These are phyloP conservation scores for Beta lomatogona DNA, from an alignment of 179 eudicot genomes.

Conservation along the genomic window DNA sequence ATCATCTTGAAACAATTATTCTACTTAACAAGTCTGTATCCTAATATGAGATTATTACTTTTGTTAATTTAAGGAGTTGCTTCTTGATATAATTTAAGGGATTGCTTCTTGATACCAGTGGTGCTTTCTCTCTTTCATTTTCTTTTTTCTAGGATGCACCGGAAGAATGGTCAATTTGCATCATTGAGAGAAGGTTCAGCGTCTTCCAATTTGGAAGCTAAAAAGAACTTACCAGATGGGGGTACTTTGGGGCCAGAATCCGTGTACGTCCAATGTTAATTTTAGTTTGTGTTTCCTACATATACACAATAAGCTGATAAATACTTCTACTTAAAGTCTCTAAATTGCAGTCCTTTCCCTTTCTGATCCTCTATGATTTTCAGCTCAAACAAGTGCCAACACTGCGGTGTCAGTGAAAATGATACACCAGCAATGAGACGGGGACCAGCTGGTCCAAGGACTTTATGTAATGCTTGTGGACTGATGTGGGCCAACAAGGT, in stretches of 20 bases:
- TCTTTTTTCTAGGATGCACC: conserved; percentile 46
- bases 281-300: background rate
- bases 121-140: background rate
- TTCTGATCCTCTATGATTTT: background rate
- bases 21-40: background rate
- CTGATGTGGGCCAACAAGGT: conserved; percentile 95
- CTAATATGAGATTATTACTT: background rate
- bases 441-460: conserved; percentile 89
- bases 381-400: conserved; percentile 56
- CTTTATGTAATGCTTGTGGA: conserved; percentile 93
- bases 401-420: conserved; percentile 76
- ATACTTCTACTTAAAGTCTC: background rate
- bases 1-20: background rate
- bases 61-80: background rate
- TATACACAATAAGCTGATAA: background rate
- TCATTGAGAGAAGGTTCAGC: conserved; percentile 62
- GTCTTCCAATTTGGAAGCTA: conserved; percentile 47
- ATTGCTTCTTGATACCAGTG: background rate
- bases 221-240: conserved; percentile 24
- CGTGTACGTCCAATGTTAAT: conserved; percentile 41
- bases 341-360: background rate
- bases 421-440: conserved; percentile 92
- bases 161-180: conserved; percentile 77
- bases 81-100: background rate
- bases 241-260: conserved; percentile 53